Base-by-base conservation (phyloP, 2,329 filamentous ascomycete species). In the Epichloe baconii region DNA sequence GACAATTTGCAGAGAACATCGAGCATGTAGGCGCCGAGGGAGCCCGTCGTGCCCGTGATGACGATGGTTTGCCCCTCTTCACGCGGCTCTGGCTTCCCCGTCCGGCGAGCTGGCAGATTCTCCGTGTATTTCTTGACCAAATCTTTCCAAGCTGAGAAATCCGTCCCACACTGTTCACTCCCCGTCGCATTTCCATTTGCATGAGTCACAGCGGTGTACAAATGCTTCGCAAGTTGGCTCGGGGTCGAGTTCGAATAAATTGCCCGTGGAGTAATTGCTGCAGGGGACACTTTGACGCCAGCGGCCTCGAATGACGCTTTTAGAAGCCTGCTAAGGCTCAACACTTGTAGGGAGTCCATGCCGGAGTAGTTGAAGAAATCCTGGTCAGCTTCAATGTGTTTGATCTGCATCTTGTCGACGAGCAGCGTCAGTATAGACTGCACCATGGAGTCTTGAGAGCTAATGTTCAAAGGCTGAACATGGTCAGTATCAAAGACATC, bases 31-130 rank as follows among this genome's bases (percentile, higher is more conserved):
- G 86, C 79, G 15, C 89, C 90, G 17, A 96, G 68, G 68, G 95
- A 95, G 2, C 90, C 90, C 5, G 90, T 95, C 3, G 85, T 87
- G 23, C 90, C 90, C 1, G 89, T 95, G 10, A 95, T 70, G 64
- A 95, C 83, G 11, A 93, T 75, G 0, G 84, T 88, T 54, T 70
- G 55, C 50, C 63, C 51, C 51, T 68, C 56, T 14, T 58, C 51
- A 4, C 54, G 49, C 0, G 65, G 59, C 17, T 57, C 50, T 2
- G 61, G 56, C 36, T 64, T 60, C n/a, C 50, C 44, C 3, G 47
- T 19, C 1, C 42, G 52, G 2, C 59, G 52, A 1, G 45, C 42
- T 2, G 59, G 59, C 1, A 68, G 58, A 36, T 62, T 45, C 1
- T 52, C n/a, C 0, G 61, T 64, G 56, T 67, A 67, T 48, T 63